Conservation (phyloP, 164 flowering plant species). For the Vitis riparia region DNA sequence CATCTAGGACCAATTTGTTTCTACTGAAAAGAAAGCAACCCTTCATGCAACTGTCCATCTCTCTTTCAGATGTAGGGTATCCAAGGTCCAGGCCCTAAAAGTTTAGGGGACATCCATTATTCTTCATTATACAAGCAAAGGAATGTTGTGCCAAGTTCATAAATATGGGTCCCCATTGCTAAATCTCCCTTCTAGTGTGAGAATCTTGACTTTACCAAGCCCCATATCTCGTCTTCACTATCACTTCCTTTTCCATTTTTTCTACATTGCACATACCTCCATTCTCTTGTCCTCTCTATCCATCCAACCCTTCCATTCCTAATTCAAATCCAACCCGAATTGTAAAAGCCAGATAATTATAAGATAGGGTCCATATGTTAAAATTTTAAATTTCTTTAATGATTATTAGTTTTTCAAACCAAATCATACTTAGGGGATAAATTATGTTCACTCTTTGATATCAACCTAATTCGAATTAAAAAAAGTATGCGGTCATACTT, state of each 20-base stretch:
- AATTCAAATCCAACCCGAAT: too few species aligned
- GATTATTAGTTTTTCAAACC: too few species aligned
- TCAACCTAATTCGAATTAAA: too few species aligned
- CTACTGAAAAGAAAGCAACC: not conserved
- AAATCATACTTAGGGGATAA: too few species aligned
- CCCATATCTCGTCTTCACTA: slow-evolving; percentile 3
- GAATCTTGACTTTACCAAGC: slow-evolving; percentile 49
- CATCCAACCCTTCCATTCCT: too few species aligned
- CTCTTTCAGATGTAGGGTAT: slow-evolving; percentile 25
- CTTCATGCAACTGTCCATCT: slow-evolving; percentile 2
- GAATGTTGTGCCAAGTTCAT: slow-evolving; percentile 17
- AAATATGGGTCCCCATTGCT: slow-evolving; percentile 25
- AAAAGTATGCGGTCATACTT: too few species aligned
- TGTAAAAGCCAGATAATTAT: too few species aligned
- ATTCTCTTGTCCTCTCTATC: not conserved
- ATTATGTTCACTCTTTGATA: too few species aligned
- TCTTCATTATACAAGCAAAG: slow-evolving; percentile 20
- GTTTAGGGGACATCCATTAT: slow-evolving; percentile 25
- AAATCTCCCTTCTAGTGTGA: slow-evolving; percentile 32
- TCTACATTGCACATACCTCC: not conserved
- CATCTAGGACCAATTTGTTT: not conserved
- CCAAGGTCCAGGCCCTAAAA: slow-evolving; percentile 28
- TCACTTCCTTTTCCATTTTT: slow-evolving; percentile 1
- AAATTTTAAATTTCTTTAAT: too few species aligned
- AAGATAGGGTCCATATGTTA: too few species aligned